phyloP scores from a whole-genome alignment of 495 filamentous ascomycete species.

The Tirmania nivea region DNA sequence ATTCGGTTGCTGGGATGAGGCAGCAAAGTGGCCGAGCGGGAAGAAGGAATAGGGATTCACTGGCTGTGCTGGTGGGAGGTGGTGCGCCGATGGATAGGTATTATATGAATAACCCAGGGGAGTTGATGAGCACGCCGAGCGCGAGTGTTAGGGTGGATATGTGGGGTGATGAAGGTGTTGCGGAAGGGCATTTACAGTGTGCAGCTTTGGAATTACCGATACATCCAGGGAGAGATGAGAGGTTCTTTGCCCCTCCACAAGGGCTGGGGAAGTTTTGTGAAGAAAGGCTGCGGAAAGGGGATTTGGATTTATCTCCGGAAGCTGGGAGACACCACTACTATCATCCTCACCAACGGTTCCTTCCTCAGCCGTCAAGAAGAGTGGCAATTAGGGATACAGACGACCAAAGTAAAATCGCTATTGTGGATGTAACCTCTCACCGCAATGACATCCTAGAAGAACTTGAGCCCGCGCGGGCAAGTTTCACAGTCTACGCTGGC shows the following conservation, averaged over 20 bases:
- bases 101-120: slow-evolving; percentile 90
- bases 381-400: slow-evolving; percentile 23
- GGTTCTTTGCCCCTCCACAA: slow-evolving; percentile 46
- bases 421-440: slow-evolving; percentile 67
- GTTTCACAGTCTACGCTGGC: slow-evolving; percentile 92
- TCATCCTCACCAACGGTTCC: slow-evolving; percentile 68
- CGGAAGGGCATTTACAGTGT: slow-evolving; percentile 89
- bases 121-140: slow-evolving; percentile 49
- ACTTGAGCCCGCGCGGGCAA: slow-evolving; percentile 82
- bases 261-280: not conserved
- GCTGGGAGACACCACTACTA: not conserved
- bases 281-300: slow-evolving; percentile 21
- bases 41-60: slow-evolving; percentile 77
- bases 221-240: slow-evolving; percentile 44
- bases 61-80: slow-evolving; percentile 66
- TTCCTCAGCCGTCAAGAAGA: slow-evolving; percentile 30
- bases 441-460: slow-evolving; percentile 79
- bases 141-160: slow-evolving; percentile 74
- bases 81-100: slow-evolving; percentile 73
- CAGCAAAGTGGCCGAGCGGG: slow-evolving; percentile 92
- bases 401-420: slow-evolving; percentile 53
- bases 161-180: slow-evolving; percentile 73
- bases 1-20: slow-evolving; percentile 60
- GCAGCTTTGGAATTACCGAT: slow-evolving; percentile 93
- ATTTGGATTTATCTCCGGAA: slow-evolving; percentile 37